Percentiles rank a stretch among this genome's conserved stretches.
Conservation (phyloP, 768 basidiomycete genomes). For the Boletus insuetus region DNA sequence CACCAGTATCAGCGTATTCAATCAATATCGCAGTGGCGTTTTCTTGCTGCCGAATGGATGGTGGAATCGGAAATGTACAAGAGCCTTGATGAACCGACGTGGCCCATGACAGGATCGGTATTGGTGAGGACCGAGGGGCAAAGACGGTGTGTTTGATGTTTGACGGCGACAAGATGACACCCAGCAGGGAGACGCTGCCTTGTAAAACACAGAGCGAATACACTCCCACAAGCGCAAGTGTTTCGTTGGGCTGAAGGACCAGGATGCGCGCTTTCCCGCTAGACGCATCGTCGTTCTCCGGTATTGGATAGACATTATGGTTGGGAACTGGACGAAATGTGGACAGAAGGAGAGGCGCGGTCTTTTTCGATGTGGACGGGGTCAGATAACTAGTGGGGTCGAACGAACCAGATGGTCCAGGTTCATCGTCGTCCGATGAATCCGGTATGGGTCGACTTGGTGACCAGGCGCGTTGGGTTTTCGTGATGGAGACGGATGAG, state of each 20-base stretch:
- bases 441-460: conserved; percentile 51
- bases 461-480: conserved; percentile 49
- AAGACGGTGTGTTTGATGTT: conserved; percentile 51
- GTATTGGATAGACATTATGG: conserved; percentile 34
- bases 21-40: conserved; percentile 49
- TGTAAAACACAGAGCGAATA: conserved; percentile 60
- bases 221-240: conserved; percentile 65
- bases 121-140: conserved; percentile 76
- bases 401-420: conserved; percentile 12
- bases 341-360: conserved; percentile 35
- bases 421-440: conserved; percentile 48
- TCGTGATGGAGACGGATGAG: conserved; percentile 14
- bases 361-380: conserved; percentile 1
- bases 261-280: conserved; percentile 36
- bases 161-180: conserved; percentile 47
- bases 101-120: conserved; percentile 50
- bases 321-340: conserved; percentile 48
- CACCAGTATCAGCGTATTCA: conserved; percentile 53
- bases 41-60: conserved; percentile 7
- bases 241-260: conserved; percentile 46
- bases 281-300: not conserved
- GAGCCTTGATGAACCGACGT: conserved; percentile 10
- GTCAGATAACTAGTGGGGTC: not conserved
- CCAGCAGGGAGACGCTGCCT: conserved; percentile 59
- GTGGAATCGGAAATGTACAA: conserved; percentile 14